Evolutionary conservation across 192 early-diverging fungal species (phyloP), one percentile per base, ranked within the genome.

Genomic region (Linnemannia exigua): DNA sequence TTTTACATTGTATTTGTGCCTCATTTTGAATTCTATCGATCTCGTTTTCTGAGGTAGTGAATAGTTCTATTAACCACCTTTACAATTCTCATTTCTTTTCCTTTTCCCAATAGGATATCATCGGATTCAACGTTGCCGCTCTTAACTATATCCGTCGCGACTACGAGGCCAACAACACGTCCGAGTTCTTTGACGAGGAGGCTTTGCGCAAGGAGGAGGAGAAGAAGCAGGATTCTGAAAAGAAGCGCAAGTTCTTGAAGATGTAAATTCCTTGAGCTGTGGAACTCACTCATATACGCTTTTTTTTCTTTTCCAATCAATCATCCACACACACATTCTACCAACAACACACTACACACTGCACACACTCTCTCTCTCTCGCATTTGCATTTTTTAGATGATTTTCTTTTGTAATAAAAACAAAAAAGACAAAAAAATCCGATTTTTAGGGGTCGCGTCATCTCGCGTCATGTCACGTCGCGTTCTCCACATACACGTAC

Each of bases 111-210:
- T 79, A 89, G 88, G 96, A 98, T 77, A 81, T 91, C 63, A 91
- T 98, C 75, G 98, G 98, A 54, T 98, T 94, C 84, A 99, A 98
- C 75, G 75, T 97, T 44, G 97, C 96, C 14, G 97, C 95, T 1
- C 89, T 99, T 25, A 87, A 90, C 72, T 94, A 93, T 72, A 90
- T 98, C 70, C 91, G 90, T 74, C 87, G 95, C 20, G 96, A 97
- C 66, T 96, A 93, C 91, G 94, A 96, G 74, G 91, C 90, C 67
- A 92, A 89, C 70, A 93, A 92, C 36, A 94, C 93, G 12, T 88
- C 94, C 17, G 91, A 94, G 47, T 96, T 95, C 88, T 92, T 94
- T 88, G 95, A 93, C 44, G 95, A 95, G 44, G 88, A 88, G 25
- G 84, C 84, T 17, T 35, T 86, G 25, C 77, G 79, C 50, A 84